A percentile compares a stretch with the other conserved stretches of the same genome.
Conservation (phyloP, 2,329 filamentous ascomycete species). For the Diaporthe longicolla region DNA sequence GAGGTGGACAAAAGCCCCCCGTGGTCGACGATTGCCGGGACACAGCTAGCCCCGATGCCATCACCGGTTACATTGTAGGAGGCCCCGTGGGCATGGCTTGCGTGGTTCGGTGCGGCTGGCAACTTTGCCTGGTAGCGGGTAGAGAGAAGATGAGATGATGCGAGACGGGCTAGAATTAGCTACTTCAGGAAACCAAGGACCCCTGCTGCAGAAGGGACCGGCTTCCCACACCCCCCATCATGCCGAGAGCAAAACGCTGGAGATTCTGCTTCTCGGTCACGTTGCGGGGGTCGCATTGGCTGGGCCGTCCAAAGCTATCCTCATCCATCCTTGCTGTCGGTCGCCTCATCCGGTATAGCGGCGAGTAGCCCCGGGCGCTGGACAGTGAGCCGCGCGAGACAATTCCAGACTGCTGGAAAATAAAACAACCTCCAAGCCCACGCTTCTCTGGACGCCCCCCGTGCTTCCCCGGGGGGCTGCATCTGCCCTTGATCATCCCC, state of each 20-base stretch:
- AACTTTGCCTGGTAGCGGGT: not conserved
- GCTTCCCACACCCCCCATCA: constrained; percentile 23
- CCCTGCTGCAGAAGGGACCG: constrained; percentile 9
- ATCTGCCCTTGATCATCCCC: not conserved
- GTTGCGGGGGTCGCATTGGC: constrained; percentile 37
- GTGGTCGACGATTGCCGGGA: not conserved
- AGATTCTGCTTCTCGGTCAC: constrained; percentile 37
- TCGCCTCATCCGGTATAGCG: constrained; percentile 39
- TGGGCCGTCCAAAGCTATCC: not conserved
- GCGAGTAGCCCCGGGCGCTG: not conserved
- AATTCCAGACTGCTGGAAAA: constrained; percentile 36
- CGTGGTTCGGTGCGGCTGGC: constrained; percentile 5
- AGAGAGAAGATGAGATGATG: not conserved
- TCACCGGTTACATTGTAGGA: constrained; percentile 7
- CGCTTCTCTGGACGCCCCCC: not conserved
- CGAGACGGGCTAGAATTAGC: not conserved
- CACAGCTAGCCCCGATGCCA: not conserved
- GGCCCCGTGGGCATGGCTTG: constrained; percentile 8
- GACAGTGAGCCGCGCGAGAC: constrained; percentile 34
- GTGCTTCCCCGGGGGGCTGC: not conserved
- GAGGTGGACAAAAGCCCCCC: not conserved
- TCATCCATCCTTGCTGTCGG: constrained; percentile 28
- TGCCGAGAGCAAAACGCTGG: not conserved
- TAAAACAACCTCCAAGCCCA: constrained; percentile 25
- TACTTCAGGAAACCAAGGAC: constrained; percentile 5